These are phyloP conservation scores for Ilyonectria destructans DNA, from an alignment of 2,329 filamentous ascomycete genomes.

Conservation along the genomic window DNA sequence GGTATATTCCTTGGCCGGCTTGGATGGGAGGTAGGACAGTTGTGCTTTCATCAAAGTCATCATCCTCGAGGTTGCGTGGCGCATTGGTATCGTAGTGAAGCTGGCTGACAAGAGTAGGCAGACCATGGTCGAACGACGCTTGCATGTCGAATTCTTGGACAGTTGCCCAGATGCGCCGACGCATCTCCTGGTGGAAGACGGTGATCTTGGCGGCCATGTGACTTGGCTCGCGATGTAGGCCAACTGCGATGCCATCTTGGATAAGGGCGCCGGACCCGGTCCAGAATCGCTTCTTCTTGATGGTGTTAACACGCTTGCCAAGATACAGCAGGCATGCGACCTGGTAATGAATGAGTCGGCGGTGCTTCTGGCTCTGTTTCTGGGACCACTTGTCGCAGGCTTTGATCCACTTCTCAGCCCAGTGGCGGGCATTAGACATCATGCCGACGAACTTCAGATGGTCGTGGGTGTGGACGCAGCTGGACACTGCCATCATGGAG, in stretches of 20 bases:
- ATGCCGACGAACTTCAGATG: constrained; percentile 71
- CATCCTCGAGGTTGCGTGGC: constrained; percentile 72
- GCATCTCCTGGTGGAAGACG: constrained; percentile 75
- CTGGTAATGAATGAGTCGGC: constrained; percentile 74
- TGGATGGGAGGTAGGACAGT: constrained; percentile 67
- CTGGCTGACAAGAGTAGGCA: constrained; percentile 72
- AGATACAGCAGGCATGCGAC: constrained; percentile 73
- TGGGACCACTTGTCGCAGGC: constrained; percentile 70
- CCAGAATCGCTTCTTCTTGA: constrained; percentile 78
- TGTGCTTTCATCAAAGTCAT: constrained; percentile 70
- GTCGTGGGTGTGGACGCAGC: constrained; percentile 69
- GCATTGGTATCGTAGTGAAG: constrained; percentile 70
- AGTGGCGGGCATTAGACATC: constrained; percentile 70
- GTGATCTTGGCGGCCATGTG: constrained; percentile 70
- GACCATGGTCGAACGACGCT: constrained; percentile 73
- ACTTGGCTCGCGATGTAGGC: constrained; percentile 73
- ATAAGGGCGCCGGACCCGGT: constrained; percentile 70
- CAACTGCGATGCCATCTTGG: constrained; percentile 72
- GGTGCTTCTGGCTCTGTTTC: constrained; percentile 74
- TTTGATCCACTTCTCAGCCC: constrained; percentile 71
- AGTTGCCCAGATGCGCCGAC: constrained; percentile 73
- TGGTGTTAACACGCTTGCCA: constrained; percentile 74
- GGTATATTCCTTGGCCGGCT: constrained; percentile 69
- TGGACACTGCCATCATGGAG: constrained; percentile 73
- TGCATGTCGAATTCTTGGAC: constrained; percentile 76